A percentile compares a stretch with the other conserved stretches of the same genome.
Evolutionary conservation across 495 filamentous ascomycete species (phyloP).

Genomic region (Tuber calosporum): DNA sequence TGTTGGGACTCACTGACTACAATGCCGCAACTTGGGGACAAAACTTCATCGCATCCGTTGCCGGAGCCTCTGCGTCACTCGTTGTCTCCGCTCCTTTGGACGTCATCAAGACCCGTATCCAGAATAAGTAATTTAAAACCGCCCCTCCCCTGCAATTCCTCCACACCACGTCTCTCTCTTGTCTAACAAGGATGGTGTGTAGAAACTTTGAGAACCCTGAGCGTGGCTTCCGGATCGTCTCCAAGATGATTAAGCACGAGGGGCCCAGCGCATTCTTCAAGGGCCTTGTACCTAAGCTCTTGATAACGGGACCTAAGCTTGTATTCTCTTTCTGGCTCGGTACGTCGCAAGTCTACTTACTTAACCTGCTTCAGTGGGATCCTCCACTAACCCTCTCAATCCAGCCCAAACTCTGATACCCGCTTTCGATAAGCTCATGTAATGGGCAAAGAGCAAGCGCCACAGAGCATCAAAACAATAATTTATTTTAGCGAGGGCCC

Average conservation of each 20-base stretch:
- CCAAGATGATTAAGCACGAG: slow-evolving; percentile 86
- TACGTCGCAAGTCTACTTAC: slow-evolving; percentile 16
- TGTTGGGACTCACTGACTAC: slow-evolving; percentile 79
- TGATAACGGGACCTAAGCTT: slow-evolving; percentile 98
- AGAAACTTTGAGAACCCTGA: slow-evolving; percentile 96
- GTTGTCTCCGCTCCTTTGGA: slow-evolving; percentile 92
- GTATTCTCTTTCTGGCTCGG: slow-evolving; percentile 99
- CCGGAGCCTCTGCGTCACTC: slow-evolving; percentile 83
- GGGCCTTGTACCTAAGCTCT: slow-evolving; percentile 87
- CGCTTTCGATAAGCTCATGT: slow-evolving; percentile 36
- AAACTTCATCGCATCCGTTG: slow-evolving; percentile 95
- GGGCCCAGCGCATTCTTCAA: slow-evolving; percentile 89
- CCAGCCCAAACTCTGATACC: slow-evolving; percentile 41
- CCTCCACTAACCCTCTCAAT: slow-evolving; percentile 9
- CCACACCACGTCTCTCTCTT: not conserved
- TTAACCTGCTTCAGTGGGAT: not conserved
- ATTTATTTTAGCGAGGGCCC: not conserved
- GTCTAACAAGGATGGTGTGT: not conserved
- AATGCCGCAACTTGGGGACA: slow-evolving; percentile 89
- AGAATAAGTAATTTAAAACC: slow-evolving; percentile 55
- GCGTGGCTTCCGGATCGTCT: slow-evolving; percentile 79
- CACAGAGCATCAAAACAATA: not conserved
- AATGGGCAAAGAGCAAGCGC: not conserved
- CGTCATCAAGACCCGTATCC: slow-evolving; percentile 98
- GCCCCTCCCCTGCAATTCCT: not conserved